Percentiles rank a stretch among this genome's conserved stretches.
Conservation (phyloP, 2,329 filamentous ascomycete genomes). For the Samsoniella hepiali region DNA sequence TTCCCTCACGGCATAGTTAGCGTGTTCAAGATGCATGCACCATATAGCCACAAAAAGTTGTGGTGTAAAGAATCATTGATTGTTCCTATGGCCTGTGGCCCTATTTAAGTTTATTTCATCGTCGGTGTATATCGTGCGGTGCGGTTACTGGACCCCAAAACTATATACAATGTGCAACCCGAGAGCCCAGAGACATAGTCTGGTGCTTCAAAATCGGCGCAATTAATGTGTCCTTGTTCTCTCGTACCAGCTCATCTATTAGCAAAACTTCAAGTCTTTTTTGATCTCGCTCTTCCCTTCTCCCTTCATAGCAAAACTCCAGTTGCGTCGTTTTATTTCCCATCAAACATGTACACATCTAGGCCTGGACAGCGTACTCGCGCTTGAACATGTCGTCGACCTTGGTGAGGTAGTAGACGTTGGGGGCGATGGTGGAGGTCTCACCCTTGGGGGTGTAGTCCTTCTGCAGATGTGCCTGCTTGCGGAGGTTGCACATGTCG, state of each 20-base stretch:
- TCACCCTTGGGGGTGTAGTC: slow-evolving; percentile 69
- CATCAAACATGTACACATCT: slow-evolving; percentile 27
- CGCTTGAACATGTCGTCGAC: slow-evolving; percentile 86
- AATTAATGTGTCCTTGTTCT: slow-evolving; percentile 6
- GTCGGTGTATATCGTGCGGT: slow-evolving; percentile 2
- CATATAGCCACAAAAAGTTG: background rate
- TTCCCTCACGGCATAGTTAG: background rate
- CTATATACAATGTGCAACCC: slow-evolving; percentile 13
- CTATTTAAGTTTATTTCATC: background rate
- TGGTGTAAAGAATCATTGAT: background rate
- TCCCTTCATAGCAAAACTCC: background rate
- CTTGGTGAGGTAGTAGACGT: slow-evolving; percentile 75
- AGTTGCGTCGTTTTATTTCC: slow-evolving; percentile 13
- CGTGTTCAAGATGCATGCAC: background rate
- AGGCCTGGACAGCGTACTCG: slow-evolving; percentile 73
- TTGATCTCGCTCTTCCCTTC: background rate
- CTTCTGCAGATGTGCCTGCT: slow-evolving; percentile 82
- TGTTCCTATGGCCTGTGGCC: slow-evolving; percentile 10
- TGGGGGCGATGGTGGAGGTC: slow-evolving; percentile 60
- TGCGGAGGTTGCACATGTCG: slow-evolving; percentile 76
- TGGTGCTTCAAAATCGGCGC: background rate
- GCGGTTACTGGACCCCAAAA: slow-evolving; percentile 1
- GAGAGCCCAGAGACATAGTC: slow-evolving; percentile 1
- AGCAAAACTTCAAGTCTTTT: slow-evolving; percentile 1
- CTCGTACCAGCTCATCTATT: slow-evolving; percentile 12